A percentile compares a stretch with the other conserved stretches of the same genome.
Evolutionary conservation across 208 protist genomes (phyloP).

Genomic region (Leishmania braziliensis): DNA sequence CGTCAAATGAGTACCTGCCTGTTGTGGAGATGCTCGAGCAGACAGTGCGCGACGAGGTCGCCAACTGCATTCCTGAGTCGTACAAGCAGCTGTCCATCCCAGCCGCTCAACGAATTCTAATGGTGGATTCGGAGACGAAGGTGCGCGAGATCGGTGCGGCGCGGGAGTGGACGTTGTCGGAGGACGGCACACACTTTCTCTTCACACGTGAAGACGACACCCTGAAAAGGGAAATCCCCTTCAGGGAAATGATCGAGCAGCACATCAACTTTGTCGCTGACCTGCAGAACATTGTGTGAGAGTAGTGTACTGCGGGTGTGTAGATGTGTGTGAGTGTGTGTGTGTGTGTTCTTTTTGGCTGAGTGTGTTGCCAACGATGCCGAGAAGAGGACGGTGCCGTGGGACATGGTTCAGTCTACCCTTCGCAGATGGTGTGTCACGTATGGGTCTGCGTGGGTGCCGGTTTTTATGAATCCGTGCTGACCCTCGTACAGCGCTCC

Average conservation of each 20-base stretch:
- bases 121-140: slow-evolving; percentile 76
- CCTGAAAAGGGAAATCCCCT: slow-evolving; percentile 79
- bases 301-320: neutral
- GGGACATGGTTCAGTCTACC: neutral
- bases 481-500: neutral
- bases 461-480: neutral
- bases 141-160: slow-evolving; percentile 61
- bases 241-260: slow-evolving; percentile 77
- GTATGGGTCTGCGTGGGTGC: neutral
- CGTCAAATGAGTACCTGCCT: slow-evolving; percentile 89
- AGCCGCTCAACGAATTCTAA: slow-evolving; percentile 86
- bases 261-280: slow-evolving; percentile 80
- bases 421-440: too few species aligned
- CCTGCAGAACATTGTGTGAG: slow-evolving; percentile 85
- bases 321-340: neutral
- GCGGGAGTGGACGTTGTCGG: slow-evolving; percentile 66
- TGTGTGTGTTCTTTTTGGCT: neutral
- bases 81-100: slow-evolving; percentile 81
- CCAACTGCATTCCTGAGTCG: slow-evolving; percentile 83
- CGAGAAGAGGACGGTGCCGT: neutral
- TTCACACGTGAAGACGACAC: slow-evolving; percentile 82
- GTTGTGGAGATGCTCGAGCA: slow-evolving; percentile 90
- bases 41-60: slow-evolving; percentile 91
- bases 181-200: slow-evolving; percentile 55
- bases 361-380: neutral